These are phyloP conservation scores for Garcia nutans DNA, from an alignment of 345 rosid genomes.

Conservation along the genomic window DNA sequence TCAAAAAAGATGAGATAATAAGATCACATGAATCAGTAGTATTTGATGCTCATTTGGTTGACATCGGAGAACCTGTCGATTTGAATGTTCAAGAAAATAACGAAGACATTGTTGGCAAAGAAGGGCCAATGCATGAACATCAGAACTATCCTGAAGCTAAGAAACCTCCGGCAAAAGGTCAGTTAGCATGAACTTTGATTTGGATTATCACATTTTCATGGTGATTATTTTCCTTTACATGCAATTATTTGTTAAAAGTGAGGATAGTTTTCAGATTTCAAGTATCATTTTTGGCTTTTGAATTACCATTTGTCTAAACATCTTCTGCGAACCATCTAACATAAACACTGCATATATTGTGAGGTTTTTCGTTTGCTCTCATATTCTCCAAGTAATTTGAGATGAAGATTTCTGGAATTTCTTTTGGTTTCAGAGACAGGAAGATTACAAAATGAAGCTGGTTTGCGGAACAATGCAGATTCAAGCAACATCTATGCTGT, in stretches of 20 bases:
- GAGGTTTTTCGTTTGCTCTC: neutral
- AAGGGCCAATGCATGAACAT: slow-evolving; percentile 12
- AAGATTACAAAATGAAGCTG: slow-evolving; percentile 19
- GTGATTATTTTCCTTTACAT: neutral
- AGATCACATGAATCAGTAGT: slow-evolving; percentile 42
- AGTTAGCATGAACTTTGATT: neutral
- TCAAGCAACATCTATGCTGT: slow-evolving; percentile 26
- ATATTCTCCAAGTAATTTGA: neutral
- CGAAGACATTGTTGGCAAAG: slow-evolving; percentile 7
- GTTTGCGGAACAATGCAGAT: slow-evolving; percentile 17
- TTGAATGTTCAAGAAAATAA: slow-evolving; percentile 16
- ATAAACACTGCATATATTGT: neutral
- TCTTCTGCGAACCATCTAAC: neutral
- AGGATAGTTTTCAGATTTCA: neutral
- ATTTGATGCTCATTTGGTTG: slow-evolving; percentile 49
- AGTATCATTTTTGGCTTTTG: neutral
- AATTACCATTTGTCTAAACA: neutral
- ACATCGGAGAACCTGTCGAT: slow-evolving; percentile 45
- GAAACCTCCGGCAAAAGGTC: slow-evolving; percentile 35
- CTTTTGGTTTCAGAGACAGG: slow-evolving; percentile 26
- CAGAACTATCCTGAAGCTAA: slow-evolving; percentile 22
- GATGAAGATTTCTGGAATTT: slow-evolving; percentile 4
- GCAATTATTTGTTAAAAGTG: neutral
- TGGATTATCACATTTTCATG: neutral
- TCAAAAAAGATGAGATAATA: slow-evolving; percentile 51